Evolutionary conservation across 2,329 filamentous ascomycete species (phyloP), one percentile per base, ranked within the genome.

Genomic region (Thelonectria discophora): DNA sequence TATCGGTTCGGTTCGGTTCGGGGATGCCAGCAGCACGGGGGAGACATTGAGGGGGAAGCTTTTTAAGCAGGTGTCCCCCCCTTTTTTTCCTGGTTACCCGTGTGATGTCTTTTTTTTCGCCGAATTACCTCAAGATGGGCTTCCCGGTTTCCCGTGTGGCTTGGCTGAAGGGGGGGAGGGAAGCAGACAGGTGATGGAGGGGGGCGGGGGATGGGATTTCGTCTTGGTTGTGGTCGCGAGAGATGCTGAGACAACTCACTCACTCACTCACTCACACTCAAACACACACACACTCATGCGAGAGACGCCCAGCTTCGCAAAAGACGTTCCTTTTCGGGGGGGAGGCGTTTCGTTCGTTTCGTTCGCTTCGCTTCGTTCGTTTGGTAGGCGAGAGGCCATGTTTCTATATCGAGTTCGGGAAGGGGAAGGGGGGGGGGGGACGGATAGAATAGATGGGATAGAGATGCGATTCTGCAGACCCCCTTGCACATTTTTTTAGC

Each of bases 31-130:
- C 43, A 58, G 54, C 64, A 46, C n/a, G 58, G 59, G 58, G 63
- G 65, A 72, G 68, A 74, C 69, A 74, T n/a, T 72, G 70, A 69
- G 67, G 55, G 66, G 64, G 68, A 61, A 65, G 24, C 7, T 24
- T 24, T 73, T 72, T 72, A 72, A 72, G 66, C 72, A 69, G 67
- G 58, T 45, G 43, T 24, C n/a, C n/a, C 24, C 52, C 37, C n/a
- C n/a, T 39, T 39, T 39, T 39, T n/a, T 39, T 39, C 13, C 13
- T 39, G 11, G 12, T 39, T 39, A 13, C 37, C n/a, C 37, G 5
- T 39, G 5, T 24, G 4, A 7, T 24, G 37, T 12, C 13, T 39
- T 39, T n/a, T 39, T n/a, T 39, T 42, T 42, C 61, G 55, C 49
- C 61, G 58, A 62, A 60, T 24, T 12, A 53, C 46, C 18, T 32